Conservation (phyloP, 345 rosid genomes). For the Arabis hirsuta region DNA sequence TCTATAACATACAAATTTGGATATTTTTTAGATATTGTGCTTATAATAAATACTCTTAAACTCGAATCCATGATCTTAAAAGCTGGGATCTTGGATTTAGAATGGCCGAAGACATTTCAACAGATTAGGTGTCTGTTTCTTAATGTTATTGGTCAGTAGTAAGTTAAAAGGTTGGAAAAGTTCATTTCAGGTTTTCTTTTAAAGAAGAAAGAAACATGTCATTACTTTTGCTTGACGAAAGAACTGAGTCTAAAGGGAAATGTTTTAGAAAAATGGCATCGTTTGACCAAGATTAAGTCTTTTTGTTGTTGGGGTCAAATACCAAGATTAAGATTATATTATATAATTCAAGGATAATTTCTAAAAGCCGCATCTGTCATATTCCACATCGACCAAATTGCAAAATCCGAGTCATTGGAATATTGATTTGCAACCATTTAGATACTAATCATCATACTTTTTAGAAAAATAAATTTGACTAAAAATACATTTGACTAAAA, state of each 20-base stretch:
- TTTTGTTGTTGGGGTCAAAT: too few relatives aligned
- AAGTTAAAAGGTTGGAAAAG: background rate
- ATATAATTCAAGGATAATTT: slow-evolving; percentile 11
- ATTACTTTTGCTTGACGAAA: background rate
- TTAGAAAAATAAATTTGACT: slow-evolving; percentile 20
- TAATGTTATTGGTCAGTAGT: background rate
- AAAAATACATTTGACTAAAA: slow-evolving; percentile 18
- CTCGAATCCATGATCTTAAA: background rate
- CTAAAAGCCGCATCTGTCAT: background rate
- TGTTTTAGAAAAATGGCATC: slow-evolving; percentile 18
- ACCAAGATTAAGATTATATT: slow-evolving; percentile 8
- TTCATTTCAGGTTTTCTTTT: background rate
- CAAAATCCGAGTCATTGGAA: slow-evolving; percentile 25
- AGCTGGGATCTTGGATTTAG: background rate
- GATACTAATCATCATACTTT: slow-evolving; percentile 16
- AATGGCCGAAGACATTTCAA: slow-evolving; percentile 7
- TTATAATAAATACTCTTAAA: background rate
- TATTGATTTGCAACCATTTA: background rate
- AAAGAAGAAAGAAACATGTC: background rate
- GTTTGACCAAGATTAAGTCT: background rate
- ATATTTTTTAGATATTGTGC: too few relatives aligned
- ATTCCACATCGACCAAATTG: slow-evolving; percentile 23
- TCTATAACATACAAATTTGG: too few relatives aligned
- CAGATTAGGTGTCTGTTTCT: background rate
- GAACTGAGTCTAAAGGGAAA: background rate